Evolutionary conservation across 192 early-diverging fungal species (phyloP), one percentile per base, ranked within the genome.

Genomic region (Coemansia aciculifera): DNA sequence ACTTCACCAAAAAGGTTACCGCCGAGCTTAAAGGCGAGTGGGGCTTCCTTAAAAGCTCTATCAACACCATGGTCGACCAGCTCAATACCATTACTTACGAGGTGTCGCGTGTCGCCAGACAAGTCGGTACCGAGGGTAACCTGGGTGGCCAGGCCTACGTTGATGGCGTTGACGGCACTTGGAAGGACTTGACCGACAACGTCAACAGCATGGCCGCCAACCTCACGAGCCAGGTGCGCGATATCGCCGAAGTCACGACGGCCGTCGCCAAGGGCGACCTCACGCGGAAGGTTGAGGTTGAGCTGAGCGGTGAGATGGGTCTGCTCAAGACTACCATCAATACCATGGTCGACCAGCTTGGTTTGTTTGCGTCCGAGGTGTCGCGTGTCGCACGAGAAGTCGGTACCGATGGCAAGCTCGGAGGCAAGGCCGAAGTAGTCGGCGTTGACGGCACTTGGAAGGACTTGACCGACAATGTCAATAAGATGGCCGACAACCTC

Each of bases 51-150:
- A 90, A 89, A 69, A 72, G 81, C n/a, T 90, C 88, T 0, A 85
- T 92, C 66, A 92, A 92, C 79, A 78, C 62, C 32, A 89, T 92
- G 85, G 91, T 92, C 21, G 86, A 89, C 40, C 87, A 89, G 59
- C 71, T 88, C 0, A 73, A 78, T 62, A 67, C 71, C 0, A 85
- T 88, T 71, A 78, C 85, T 0, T 72, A 75, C 52, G 90, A 93
- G 77, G 89, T 92, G 5, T 87, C 88, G 2, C 88, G 92, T 66
- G 89, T 93, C 5, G 87, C 90, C 19, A 86, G 85, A 3, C 88
- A 91, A 59, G 88, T 88, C 5, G 90, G 88, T 6, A 85, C 87
- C 32, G 88, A 92, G 70, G 91, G 92, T 8, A 86, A 87, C 34
- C 81, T 94, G 3, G 92, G 91, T 61, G 88, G 88, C 0, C 6